phyloP scores from a whole-genome alignment of 805 yeast species.

The Candida argentea region DNA sequence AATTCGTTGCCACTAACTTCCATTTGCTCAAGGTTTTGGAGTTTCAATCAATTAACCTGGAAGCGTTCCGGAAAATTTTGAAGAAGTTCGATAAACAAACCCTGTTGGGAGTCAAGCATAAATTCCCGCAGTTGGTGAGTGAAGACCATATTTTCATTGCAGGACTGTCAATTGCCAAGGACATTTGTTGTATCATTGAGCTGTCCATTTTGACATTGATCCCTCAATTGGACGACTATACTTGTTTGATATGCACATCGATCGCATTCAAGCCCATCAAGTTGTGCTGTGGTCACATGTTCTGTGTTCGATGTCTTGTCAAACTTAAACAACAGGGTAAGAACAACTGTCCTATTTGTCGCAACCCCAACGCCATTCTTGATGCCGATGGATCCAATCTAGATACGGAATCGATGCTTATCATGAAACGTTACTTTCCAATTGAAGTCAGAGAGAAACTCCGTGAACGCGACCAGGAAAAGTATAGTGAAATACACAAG shows the following conservation, averaged over 20 bases:
- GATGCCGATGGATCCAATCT: constrained; percentile 51
- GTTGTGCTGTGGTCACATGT: constrained; percentile 54
- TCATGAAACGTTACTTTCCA: constrained; percentile 56
- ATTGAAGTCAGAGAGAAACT: constrained; percentile 54
- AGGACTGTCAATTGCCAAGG: constrained; percentile 41
- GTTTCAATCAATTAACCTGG: constrained; percentile 50
- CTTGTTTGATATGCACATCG: constrained; percentile 63
- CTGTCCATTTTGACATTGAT: constrained; percentile 43
- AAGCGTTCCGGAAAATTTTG: constrained; percentile 58
- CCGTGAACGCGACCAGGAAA: constrained; percentile 37
- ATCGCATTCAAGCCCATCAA: constrained; percentile 67
- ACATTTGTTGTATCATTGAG: constrained; percentile 47
- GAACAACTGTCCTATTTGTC: constrained; percentile 60
- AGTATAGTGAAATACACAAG: constrained; percentile 18
- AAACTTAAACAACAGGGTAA: constrained; percentile 51
- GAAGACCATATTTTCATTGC: constrained; percentile 33
- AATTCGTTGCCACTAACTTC: constrained; percentile 44
- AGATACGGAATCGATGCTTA: constrained; percentile 41
- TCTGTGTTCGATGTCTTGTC: constrained; percentile 65
- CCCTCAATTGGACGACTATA: constrained; percentile 69
- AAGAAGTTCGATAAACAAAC: constrained; percentile 74
- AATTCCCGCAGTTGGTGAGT: constrained; percentile 36
- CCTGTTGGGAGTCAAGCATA: constrained; percentile 34
- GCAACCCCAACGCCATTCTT: constrained; percentile 40
- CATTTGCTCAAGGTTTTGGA: constrained; percentile 46